Conservation (phyloP, 441 rosid genomes). For the Euphorbia celastroides region DNA sequence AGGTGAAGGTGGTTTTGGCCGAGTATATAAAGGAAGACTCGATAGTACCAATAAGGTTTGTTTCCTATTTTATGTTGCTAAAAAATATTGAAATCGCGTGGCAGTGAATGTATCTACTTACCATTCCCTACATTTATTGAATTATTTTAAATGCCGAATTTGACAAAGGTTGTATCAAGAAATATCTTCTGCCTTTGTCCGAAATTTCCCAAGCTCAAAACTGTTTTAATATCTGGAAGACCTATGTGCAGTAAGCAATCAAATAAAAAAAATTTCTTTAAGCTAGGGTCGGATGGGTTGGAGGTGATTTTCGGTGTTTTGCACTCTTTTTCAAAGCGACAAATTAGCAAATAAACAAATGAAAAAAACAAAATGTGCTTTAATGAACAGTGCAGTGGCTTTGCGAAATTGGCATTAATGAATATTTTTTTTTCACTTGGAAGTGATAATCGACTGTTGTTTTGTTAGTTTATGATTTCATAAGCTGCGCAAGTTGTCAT, state of each 20-base stretch:
- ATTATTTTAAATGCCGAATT: neutral
- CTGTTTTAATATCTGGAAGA: neutral
- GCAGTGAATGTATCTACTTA: neutral
- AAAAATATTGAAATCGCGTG: neutral
- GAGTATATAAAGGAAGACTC: conserved; percentile 60
- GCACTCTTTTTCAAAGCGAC: neutral
- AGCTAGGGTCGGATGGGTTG: neutral
- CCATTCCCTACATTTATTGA: neutral
- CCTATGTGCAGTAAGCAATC: neutral
- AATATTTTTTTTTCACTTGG: too few relatives aligned
- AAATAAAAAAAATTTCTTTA: neutral
- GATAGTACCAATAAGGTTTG: conserved; percentile 57
- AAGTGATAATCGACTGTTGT: too few relatives aligned
- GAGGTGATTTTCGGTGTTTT: conserved; percentile 2
- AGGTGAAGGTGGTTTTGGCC: conserved; percentile 72
- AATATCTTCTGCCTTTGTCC: neutral
- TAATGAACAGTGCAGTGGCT: neutral
- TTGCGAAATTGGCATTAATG: too few relatives aligned
- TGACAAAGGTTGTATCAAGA: neutral
- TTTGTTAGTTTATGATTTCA: too few relatives aligned
- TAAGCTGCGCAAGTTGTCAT: too few relatives aligned
- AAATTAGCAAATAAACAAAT: neutral
- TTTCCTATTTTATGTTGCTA: conserved; percentile 8
- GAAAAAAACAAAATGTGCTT: neutral
- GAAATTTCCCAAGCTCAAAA: conserved; percentile 6